phyloP scores from a whole-genome alignment of 345 rosid genomes.

The Lumnitzera racemosa region DNA sequence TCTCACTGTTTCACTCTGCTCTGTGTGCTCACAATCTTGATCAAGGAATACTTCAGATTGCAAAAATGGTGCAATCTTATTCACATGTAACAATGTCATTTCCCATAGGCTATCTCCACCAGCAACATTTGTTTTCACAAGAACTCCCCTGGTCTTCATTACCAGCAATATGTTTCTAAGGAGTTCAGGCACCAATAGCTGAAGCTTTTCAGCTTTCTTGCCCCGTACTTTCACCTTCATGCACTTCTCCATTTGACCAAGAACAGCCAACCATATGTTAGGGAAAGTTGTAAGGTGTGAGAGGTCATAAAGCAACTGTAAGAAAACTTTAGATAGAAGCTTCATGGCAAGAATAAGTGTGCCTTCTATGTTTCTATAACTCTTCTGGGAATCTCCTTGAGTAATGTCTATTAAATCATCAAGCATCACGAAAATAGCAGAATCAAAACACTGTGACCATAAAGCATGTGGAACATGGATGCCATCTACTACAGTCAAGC shows the following conservation, averaged over 20 bases:
- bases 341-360: conserved; percentile 68
- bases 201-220: conserved; percentile 90
- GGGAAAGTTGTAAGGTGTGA: conserved; percentile 75
- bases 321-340: conserved; percentile 71
- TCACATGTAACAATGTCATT: conserved; percentile 89
- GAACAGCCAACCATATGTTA: conserved; percentile 90
- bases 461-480: conserved; percentile 57
- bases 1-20: conserved; percentile 15
- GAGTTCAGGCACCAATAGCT: conserved; percentile 74
- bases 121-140: conserved; percentile 69
- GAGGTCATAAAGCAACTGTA: conserved; percentile 64
- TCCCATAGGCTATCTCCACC: conserved; percentile 99
- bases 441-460: conserved; percentile 87
- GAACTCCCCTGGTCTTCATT: conserved; percentile 81
- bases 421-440: conserved; percentile 83
- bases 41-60: conserved; percentile 85
- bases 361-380: conserved; percentile 92
- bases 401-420: conserved; percentile 92
- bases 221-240: conserved; percentile 80
- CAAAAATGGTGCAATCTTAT: conserved; percentile 69
- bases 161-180: conserved; percentile 72
- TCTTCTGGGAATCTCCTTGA: conserved; percentile 83
- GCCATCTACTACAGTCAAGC: conserved; percentile 75
- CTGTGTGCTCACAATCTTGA: conserved; percentile 29
- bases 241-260: conserved; percentile 86